Evolutionary conservation across 495 filamentous ascomycete genomes (phyloP).

Genomic region (Daldinia concentrica): DNA sequence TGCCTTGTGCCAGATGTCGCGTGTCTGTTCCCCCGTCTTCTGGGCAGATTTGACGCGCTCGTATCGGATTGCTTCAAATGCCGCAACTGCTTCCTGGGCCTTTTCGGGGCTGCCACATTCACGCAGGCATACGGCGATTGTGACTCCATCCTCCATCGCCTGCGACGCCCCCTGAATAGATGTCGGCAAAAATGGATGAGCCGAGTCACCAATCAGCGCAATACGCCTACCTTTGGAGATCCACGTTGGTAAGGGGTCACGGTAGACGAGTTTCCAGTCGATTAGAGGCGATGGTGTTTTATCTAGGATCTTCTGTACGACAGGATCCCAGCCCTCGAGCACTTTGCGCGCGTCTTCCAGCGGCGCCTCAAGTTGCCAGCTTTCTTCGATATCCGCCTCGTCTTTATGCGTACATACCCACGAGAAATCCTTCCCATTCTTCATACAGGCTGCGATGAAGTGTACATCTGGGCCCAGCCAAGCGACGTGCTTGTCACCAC

Average conservation of each 20-base stretch:
- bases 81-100: slow-evolving; percentile 55
- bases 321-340: slow-evolving; percentile 72
- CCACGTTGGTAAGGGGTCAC: slow-evolving; percentile 74
- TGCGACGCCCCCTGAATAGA: slow-evolving; percentile 77
- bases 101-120: slow-evolving; percentile 50
- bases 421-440: slow-evolving; percentile 70
- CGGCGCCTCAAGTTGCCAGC: slow-evolving; percentile 69
- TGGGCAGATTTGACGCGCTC: slow-evolving; percentile 65
- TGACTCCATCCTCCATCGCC: slow-evolving; percentile 77
- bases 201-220: slow-evolving; percentile 73
- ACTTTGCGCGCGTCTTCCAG: slow-evolving; percentile 67
- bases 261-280: slow-evolving; percentile 77
- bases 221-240: slow-evolving; percentile 66
- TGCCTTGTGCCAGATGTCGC: slow-evolving; percentile 70
- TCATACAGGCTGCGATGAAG: slow-evolving; percentile 69
- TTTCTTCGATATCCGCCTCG: slow-evolving; percentile 66
- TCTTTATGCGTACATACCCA: slow-evolving; percentile 75
- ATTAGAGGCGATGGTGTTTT: slow-evolving; percentile 68
- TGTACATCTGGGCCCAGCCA: slow-evolving; percentile 71
- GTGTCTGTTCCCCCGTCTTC: slow-evolving; percentile 65
- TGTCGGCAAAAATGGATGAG: slow-evolving; percentile 78
- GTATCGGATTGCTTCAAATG: slow-evolving; percentile 62
- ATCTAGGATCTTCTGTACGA: slow-evolving; percentile 66
- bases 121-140: slow-evolving; percentile 68
- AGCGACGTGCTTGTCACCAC: slow-evolving; percentile 70